Evolutionary conservation across 768 basidiomycete species (phyloP).

Genomic region (Aureoboletus auriporus): DNA sequence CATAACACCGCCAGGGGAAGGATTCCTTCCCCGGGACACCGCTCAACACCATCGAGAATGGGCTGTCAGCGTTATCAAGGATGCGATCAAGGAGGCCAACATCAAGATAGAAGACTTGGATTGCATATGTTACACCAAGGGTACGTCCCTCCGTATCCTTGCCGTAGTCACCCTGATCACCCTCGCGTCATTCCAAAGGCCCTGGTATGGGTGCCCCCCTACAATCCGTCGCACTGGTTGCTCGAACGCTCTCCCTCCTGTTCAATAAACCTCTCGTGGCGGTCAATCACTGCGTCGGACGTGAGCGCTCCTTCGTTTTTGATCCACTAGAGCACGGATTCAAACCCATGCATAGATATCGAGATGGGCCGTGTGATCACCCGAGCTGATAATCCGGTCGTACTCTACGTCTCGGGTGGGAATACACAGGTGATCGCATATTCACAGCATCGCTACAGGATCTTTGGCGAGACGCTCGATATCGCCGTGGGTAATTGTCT

Average conservation of each 20-base stretch:
- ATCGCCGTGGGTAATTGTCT: constrained; percentile 99
- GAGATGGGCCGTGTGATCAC: constrained; percentile 98
- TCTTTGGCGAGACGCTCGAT: constrained; percentile 98
- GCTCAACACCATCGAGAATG: constrained; percentile 95
- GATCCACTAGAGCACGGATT: neutral
- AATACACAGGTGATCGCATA: constrained; percentile 99
- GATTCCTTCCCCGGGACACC: constrained; percentile 94
- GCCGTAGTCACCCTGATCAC: neutral
- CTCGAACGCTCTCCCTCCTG: constrained; percentile 83
- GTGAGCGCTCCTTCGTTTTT: constrained; percentile 43
- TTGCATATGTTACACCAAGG: constrained; percentile 97
- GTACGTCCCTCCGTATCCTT: constrained; percentile 37
- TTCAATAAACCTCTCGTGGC: constrained; percentile 91
- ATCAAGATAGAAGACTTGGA: constrained; percentile 77
- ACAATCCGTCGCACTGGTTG: constrained; percentile 91
- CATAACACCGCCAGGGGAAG: constrained; percentile 96
- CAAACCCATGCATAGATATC: constrained; percentile 60
- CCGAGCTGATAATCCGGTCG: constrained; percentile 90
- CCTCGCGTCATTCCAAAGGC: constrained; percentile 43
- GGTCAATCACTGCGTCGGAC: constrained; percentile 99
- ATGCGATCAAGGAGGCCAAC: constrained; percentile 65
- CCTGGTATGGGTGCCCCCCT: constrained; percentile 99
- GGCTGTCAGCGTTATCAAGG: constrained; percentile 76
- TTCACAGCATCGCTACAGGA: constrained; percentile 94
- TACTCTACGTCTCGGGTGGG: constrained; percentile 97